These are phyloP conservation scores for Biscogniauxia mediterranea DNA, from an alignment of 2,329 filamentous ascomycete genomes.

Conservation along the genomic window DNA sequence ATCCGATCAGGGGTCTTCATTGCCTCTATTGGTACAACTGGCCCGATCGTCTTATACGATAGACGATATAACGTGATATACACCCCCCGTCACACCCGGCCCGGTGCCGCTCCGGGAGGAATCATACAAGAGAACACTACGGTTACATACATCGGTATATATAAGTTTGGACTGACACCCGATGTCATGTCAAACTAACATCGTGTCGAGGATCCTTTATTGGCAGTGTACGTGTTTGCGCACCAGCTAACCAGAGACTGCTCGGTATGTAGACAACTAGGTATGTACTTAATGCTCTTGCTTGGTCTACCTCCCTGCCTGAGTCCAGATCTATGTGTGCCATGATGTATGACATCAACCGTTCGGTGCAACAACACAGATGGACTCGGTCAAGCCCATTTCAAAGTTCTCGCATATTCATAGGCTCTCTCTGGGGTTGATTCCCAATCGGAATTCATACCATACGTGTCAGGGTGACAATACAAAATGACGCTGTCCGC, in stretches of 20 bases:
- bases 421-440: not conserved
- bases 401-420: not conserved
- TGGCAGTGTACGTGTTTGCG: not conserved
- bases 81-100: not conserved
- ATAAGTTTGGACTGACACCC: not conserved
- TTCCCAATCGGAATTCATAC: not conserved
- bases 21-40: not conserved
- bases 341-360: not conserved
- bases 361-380: not conserved
- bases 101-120: not conserved
- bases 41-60: not conserved
- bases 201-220: not conserved
- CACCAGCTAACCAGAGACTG: not conserved
- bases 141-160: not conserved
- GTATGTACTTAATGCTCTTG: not conserved
- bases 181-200: not conserved
- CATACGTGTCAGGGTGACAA: not conserved
- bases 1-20: not conserved
- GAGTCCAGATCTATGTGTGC: not conserved
- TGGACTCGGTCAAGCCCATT: not conserved
- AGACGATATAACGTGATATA: not conserved
- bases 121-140: not conserved
- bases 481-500: not conserved
- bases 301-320: not conserved
- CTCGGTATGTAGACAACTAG: not conserved